Evolutionary conservation across 2,329 filamentous ascomycete species (phyloP).

Genomic region (Calonectria multiphialidica): DNA sequence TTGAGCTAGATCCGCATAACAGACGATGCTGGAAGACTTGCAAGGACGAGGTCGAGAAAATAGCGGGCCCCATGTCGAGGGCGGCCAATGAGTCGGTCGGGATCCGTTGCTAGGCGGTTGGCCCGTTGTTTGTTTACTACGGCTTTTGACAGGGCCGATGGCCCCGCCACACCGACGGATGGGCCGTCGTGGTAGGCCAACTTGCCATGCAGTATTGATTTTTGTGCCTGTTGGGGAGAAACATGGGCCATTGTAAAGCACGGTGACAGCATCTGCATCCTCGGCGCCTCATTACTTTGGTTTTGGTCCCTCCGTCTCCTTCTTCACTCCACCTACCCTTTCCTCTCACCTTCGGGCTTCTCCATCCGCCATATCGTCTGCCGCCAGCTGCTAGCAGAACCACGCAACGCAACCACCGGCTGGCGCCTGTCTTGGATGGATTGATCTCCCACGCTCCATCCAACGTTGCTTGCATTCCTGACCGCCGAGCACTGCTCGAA

Average conservation of each 20-base stretch:
- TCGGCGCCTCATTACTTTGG: conserved; percentile 20
- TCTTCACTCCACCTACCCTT: conserved; percentile 1
- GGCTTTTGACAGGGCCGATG: conserved; percentile 28
- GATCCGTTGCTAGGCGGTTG: conserved; percentile 49
- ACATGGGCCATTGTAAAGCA: conserved; percentile 25
- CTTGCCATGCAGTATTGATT: conserved; percentile 39
- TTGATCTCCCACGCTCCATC: conserved; percentile 31
- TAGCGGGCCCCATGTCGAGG: conserved; percentile 22
- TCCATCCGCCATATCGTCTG: conserved; percentile 11
- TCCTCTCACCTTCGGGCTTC: not conserved
- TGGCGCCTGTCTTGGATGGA: conserved; percentile 40
- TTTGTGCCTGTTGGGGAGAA: conserved; percentile 24
- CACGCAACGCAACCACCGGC: not conserved
- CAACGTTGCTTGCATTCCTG: conserved; percentile 34
- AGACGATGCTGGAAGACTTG: conserved; percentile 26
- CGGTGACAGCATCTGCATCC: conserved; percentile 41
- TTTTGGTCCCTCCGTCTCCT: conserved; percentile 16
- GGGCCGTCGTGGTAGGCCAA: conserved; percentile 29
- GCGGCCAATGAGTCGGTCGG: conserved; percentile 37
- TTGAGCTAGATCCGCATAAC: conserved; percentile 21
- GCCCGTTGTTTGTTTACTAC: conserved; percentile 51
- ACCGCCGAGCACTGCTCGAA: conserved; percentile 41
- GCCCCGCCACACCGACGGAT: conserved; percentile 38
- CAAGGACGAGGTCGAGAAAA: conserved; percentile 35
- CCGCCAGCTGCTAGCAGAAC: conserved; percentile 18